phyloP scores from a whole-genome alignment of 2,329 filamentous ascomycete species.

The Escovopsis weberi region DNA sequence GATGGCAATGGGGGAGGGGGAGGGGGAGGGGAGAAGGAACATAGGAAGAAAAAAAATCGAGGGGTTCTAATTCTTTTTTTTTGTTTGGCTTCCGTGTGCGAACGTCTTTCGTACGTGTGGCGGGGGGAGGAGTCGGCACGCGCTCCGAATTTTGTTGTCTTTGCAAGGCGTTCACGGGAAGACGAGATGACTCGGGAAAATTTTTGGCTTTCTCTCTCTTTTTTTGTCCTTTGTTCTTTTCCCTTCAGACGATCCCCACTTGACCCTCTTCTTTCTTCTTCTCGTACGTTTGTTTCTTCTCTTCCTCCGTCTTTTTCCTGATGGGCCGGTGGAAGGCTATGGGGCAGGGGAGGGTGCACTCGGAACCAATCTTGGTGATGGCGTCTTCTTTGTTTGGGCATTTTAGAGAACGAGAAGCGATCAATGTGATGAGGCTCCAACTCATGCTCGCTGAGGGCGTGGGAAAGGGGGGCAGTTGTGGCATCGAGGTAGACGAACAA shows the following conservation, averaged over 20 bases:
- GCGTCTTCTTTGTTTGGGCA: no score
- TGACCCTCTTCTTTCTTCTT: conserved; percentile 8
- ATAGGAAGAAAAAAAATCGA: conserved; percentile 2
- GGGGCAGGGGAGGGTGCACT: no score
- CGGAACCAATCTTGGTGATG: no score
- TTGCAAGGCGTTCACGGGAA: conserved; percentile 20
- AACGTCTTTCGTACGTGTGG: conserved; percentile 7
- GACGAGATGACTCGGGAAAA: conserved; percentile 7
- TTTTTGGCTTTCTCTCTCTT: conserved; percentile 10
- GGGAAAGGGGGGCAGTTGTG: no score
- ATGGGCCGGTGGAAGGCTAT: no score
- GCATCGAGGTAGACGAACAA: no score
- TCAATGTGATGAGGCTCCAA: no score
- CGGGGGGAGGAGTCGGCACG: not conserved
- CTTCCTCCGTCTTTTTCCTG: no score
- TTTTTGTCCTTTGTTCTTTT: conserved; percentile 10
- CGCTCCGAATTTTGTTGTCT: conserved; percentile 11
- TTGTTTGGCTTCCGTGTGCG: conserved; percentile 7
- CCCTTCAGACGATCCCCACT: conserved; percentile 3
- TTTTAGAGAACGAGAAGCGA: no score
- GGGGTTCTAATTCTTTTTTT: not conserved
- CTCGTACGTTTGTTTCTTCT: no score
- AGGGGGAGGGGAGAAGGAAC: not conserved
- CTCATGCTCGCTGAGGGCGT: no score
- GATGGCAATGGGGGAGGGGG: not conserved